Evolutionary conservation across 352 stramenopile species (phyloP).

Genomic region (Phytophthora boehmeriae): DNA sequence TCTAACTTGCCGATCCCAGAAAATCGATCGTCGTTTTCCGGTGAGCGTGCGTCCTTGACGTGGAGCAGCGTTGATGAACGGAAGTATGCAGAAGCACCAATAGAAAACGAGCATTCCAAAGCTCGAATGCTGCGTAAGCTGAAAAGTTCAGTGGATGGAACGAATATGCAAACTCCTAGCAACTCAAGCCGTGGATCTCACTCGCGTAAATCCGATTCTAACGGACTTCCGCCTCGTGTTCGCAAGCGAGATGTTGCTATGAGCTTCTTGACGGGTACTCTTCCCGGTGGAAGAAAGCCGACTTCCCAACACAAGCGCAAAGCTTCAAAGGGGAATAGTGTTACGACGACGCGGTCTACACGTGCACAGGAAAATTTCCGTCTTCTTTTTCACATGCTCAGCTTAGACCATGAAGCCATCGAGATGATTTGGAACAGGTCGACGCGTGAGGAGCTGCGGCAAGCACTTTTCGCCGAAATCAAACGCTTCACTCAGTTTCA

Average conservation of each 20-base stretch:
- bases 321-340: slow-evolving; percentile 20
- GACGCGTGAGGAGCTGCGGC: slow-evolving; percentile 90
- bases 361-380: slow-evolving; percentile 90
- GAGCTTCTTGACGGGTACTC: slow-evolving; percentile 41
- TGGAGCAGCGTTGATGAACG: slow-evolving; percentile 38
- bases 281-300: slow-evolving; percentile 28
- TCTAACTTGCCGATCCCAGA: slow-evolving; percentile 40
- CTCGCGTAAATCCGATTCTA: slow-evolving; percentile 16
- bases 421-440: slow-evolving; percentile 95
- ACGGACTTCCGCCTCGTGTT: slow-evolving; percentile 30
- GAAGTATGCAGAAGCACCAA: slow-evolving; percentile 54
- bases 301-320: slow-evolving; percentile 14
- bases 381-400: slow-evolving; percentile 95
- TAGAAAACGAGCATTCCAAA: slow-evolving; percentile 68
- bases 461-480: slow-evolving; percentile 85
- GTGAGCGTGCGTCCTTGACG: slow-evolving; percentile 35
- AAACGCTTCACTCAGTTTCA: slow-evolving; percentile 82
- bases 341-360: slow-evolving; percentile 27
- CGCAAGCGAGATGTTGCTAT: slow-evolving; percentile 77
- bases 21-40: slow-evolving; percentile 41
- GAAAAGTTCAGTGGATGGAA: slow-evolving; percentile 47
- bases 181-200: slow-evolving; percentile 17
- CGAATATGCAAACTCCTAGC: slow-evolving; percentile 15
- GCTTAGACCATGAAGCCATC: slow-evolving; percentile 90
- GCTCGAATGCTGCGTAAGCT: slow-evolving; percentile 69